Base-by-base conservation (phyloP, 202 grass and related monocot genomes). In the Zoysia matrella region DNA sequence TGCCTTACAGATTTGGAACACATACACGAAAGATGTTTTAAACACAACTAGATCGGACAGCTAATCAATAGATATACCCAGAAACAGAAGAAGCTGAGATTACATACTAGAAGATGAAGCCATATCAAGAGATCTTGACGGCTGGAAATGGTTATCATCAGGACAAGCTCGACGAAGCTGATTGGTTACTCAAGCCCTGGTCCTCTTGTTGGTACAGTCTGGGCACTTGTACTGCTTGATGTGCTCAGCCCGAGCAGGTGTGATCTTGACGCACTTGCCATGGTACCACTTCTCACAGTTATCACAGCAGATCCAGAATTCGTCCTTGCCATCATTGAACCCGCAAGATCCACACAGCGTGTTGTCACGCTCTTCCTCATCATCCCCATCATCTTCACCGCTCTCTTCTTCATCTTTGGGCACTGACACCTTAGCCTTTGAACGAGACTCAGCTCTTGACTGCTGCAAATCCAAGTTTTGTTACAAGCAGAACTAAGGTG, bases 221-320 rank as follows among this genome's bases (percentile, higher is more conserved):
- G 95, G 92, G 92, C 95, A 98, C 46, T 92, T 94, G 86, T 98
- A 98, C 47, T 98, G 95, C 90, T 98, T 98, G 79, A 98, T 98
- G 44, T 95, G 95, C 90, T 98, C 95, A 2, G 92, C 92, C 13
- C 91, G 85, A 13, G 95, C 95, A 0, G 95, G 90, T 3, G 95
- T 98, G 70, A 98, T 89, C 90, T 89, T 98, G 42, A 98, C 95
- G 36, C 95, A 98, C 76, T 91, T 92, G 1, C 95, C 95, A 36
- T 98, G 95, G 74, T 93, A 98, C 95, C 92, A 98, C 78, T 84
- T 88, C 84, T 98, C 92, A 11, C 95, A 98, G 47, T 93, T 83
- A 58, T 95, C 92, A 2, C 95, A 98, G 52, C 92, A 95, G 79
- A 98, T 98, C 95, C 92, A 98, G 73, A 98, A 98, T 51, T 98